A percentile compares a stretch with the other conserved stretches of the same genome.
Conservation (phyloP, 352 stramenopile species). For the Pythium dissotocum region DNA sequence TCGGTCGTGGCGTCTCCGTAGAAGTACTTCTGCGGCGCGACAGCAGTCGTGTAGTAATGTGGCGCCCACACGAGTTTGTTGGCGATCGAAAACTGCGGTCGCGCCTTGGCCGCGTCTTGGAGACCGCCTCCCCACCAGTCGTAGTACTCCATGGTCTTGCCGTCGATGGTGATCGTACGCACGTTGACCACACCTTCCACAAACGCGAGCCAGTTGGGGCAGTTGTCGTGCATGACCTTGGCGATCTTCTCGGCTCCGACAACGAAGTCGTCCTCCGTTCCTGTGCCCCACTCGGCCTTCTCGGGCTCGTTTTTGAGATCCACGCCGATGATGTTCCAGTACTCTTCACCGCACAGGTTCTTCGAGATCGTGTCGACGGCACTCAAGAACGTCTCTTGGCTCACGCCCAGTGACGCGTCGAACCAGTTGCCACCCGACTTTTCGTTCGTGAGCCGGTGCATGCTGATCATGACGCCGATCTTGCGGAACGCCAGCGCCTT, state of each 20-base stretch:
- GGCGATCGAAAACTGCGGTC: slow-evolving; percentile 50
- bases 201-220: slow-evolving; percentile 75
- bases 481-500: slow-evolving; percentile 66
- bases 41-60: slow-evolving; percentile 83
- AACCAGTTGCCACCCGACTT: slow-evolving; percentile 71
- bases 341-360: slow-evolving; percentile 57
- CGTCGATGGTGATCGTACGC: slow-evolving; percentile 52
- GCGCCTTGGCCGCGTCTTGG: slow-evolving; percentile 48
- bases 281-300: slow-evolving; percentile 68
- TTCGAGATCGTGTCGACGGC: slow-evolving; percentile 61
- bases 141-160: slow-evolving; percentile 58
- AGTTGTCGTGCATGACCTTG: slow-evolving; percentile 73
- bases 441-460: slow-evolving; percentile 70
- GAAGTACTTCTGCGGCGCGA: slow-evolving; percentile 73
- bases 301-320: slow-evolving; percentile 84
- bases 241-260: slow-evolving; percentile 69
- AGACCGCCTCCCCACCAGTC: slow-evolving; percentile 83
- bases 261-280: slow-evolving; percentile 64
- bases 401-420: slow-evolving; percentile 45
- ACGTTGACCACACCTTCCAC: slow-evolving; percentile 65
- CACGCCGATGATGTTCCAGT: slow-evolving; percentile 83
- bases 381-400: slow-evolving; percentile 59
- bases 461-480: slow-evolving; percentile 76
- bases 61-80: slow-evolving; percentile 85
- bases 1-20: slow-evolving; percentile 55